Percentiles rank a stretch among this genome's conserved stretches.
These are phyloP conservation scores for Picea glauca DNA, from an alignment of 75 land plant genomes.

Conservation along the genomic window DNA sequence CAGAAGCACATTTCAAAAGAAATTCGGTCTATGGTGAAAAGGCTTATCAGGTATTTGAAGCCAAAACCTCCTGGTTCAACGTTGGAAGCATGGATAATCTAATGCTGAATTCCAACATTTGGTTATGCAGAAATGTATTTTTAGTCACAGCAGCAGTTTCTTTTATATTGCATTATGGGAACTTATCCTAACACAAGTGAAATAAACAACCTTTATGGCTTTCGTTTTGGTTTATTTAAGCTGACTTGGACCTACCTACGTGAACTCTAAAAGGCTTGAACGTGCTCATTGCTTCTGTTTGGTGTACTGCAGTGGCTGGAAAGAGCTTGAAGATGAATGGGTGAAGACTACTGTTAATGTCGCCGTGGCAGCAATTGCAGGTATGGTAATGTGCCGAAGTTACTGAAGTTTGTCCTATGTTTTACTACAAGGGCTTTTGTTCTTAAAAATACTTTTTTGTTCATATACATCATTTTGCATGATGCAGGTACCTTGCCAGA, in stretches of 20 bases:
- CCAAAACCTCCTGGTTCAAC: not conserved
- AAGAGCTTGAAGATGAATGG: conserved; percentile 77
- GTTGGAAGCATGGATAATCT: not conserved
- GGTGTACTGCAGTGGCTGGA: conserved; percentile 66
- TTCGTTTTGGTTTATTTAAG: not conserved
- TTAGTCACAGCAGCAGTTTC: not conserved
- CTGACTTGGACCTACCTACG: not conserved
- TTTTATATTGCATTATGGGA: not conserved
- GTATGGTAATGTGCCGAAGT: conserved; percentile 5
- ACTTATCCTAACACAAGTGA: not conserved
- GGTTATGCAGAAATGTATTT: not conserved
- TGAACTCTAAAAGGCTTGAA: not conserved
- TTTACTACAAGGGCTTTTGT: not conserved
- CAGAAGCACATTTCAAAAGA: conserved; percentile 65
- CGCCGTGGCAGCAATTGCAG: conserved; percentile 46
- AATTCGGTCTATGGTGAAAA: conserved; percentile 52
- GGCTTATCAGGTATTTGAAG: conserved; percentile 55
- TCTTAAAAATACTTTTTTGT: not conserved
- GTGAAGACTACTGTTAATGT: conserved; percentile 44
- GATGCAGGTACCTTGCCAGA: conserved; percentile 39
- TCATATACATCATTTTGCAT: not conserved
- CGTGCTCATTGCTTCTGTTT: not conserved
- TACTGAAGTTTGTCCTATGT: not conserved
- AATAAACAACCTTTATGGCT: not conserved
- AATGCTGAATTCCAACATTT: not conserved